Evolutionary conservation across 257 asterid species (phyloP).

Genomic region (Thymus quinquecostatus): DNA sequence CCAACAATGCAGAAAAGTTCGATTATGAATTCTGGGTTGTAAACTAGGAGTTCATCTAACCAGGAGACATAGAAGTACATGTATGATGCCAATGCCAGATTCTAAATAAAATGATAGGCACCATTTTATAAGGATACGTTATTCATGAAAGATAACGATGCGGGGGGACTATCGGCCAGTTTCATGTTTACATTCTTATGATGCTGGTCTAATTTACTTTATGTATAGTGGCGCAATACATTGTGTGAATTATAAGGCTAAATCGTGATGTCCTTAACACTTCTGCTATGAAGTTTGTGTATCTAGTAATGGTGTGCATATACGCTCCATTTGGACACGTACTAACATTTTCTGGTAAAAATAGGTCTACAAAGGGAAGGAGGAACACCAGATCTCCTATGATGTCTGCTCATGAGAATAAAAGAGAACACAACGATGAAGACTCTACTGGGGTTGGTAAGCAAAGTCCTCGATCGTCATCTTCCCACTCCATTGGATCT

Average conservation of each 20-base stretch:
- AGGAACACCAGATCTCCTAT: constrained; percentile 45
- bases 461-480: constrained; percentile 50
- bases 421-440: constrained; percentile 31
- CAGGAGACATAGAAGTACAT: not conserved
- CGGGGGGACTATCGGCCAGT: not conserved
- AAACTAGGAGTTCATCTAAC: not conserved
- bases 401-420: constrained; percentile 40
- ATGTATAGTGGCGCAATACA: not conserved
- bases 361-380: constrained; percentile 62
- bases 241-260: not conserved
- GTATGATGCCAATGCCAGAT: not conserved
- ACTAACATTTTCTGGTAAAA: constrained; percentile 5
- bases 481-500: constrained; percentile 45
- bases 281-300: constrained; percentile 6
- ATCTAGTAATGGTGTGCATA: constrained; percentile 1
- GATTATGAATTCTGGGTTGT: not conserved
- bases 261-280: not conserved
- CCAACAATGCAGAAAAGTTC: not conserved
- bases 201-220: not conserved
- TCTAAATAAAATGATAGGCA: not conserved
- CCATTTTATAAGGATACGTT: not conserved
- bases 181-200: not conserved
- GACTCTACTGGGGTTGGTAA: constrained; percentile 57
- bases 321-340: constrained; percentile 13
- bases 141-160: not conserved